Conservation (phyloP, 2,329 filamentous ascomycete genomes). For the Tolypocladium album region DNA sequence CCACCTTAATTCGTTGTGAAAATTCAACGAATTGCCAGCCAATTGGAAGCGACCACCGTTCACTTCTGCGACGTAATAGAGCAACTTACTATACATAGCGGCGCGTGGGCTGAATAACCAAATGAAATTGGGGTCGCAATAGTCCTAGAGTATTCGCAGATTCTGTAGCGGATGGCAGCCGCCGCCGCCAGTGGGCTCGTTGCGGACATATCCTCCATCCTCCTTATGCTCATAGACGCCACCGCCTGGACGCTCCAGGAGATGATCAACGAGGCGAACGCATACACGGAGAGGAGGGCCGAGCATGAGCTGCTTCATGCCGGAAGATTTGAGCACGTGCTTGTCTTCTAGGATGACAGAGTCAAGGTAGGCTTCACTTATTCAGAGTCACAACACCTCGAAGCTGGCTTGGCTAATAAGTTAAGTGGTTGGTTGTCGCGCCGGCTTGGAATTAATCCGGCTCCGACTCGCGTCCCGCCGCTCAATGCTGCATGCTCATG, state of each 20-base stretch:
- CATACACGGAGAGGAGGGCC: neutral
- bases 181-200: neutral
- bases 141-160: constrained; percentile 6
- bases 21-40: too few relatives aligned
- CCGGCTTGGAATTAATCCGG: constrained; percentile 11
- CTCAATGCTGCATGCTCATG: neutral
- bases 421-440: neutral
- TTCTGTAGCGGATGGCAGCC: neutral
- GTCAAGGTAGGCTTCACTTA: constrained; percentile 5
- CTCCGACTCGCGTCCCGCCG: neutral
- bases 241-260: neutral
- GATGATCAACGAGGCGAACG: neutral
- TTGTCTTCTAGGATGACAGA: constrained; percentile 5
- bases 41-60: too few relatives aligned
- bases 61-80: too few relatives aligned
- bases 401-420: too few relatives aligned
- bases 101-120: too few relatives aligned
- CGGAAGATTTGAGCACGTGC: constrained; percentile 1
- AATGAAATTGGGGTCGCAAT: too few relatives aligned
- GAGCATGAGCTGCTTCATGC: constrained; percentile 2
- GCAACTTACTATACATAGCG: too few relatives aligned
- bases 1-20: too few relatives aligned
- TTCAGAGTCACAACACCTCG: too few relatives aligned
- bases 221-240: constrained; percentile 1
- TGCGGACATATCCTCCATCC: neutral